Percentiles rank a stretch among this genome's conserved stretches.
phyloP scores from a whole-genome alignment of 352 stramenopile genomes.

The Phytophthora pini region DNA sequence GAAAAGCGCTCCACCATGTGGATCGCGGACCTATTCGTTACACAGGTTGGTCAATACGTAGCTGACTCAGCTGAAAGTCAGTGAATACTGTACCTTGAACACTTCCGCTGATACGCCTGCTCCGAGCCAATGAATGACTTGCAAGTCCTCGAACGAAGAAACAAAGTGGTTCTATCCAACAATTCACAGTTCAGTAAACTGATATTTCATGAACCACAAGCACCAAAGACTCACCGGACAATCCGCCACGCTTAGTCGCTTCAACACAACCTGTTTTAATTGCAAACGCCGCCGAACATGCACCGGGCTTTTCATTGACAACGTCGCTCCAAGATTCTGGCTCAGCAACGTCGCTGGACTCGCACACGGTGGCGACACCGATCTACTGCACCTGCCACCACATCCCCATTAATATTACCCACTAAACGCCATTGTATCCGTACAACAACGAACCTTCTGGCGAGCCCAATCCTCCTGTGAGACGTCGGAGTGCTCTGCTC shows the following conservation, averaged over 20 bases:
- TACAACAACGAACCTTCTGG: slow-evolving; percentile 22
- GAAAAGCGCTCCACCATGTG: slow-evolving; percentile 44
- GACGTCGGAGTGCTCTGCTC: slow-evolving; percentile 27
- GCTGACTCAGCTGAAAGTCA: neutral
- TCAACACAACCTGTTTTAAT: slow-evolving; percentile 36
- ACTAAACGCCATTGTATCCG: neutral
- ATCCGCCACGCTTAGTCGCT: slow-evolving; percentile 31
- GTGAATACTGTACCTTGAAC: slow-evolving; percentile 49
- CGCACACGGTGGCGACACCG: slow-evolving; percentile 37
- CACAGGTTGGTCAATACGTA: slow-evolving; percentile 8
- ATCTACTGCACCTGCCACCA: slow-evolving; percentile 22
- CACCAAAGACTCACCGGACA: slow-evolving; percentile 24
- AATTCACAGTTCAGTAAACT: slow-evolving; percentile 10
- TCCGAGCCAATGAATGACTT: slow-evolving; percentile 68
- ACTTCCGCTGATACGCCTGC: slow-evolving; percentile 77
- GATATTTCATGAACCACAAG: neutral
- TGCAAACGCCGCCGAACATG: slow-evolving; percentile 16
- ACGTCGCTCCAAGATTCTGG: slow-evolving; percentile 39
- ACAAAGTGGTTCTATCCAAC: slow-evolving; percentile 34
- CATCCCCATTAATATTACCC: neutral
- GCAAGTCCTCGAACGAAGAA: slow-evolving; percentile 56
- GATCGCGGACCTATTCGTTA: slow-evolving; percentile 46
- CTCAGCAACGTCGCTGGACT: slow-evolving; percentile 53
- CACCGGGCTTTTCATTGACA: slow-evolving; percentile 51
- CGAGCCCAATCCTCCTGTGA: slow-evolving; percentile 10